Percentiles rank a stretch among this genome's conserved stretches.
Evolutionary conservation across 768 basidiomycete species (phyloP).

Genomic region (Boletus sensibilis): DNA sequence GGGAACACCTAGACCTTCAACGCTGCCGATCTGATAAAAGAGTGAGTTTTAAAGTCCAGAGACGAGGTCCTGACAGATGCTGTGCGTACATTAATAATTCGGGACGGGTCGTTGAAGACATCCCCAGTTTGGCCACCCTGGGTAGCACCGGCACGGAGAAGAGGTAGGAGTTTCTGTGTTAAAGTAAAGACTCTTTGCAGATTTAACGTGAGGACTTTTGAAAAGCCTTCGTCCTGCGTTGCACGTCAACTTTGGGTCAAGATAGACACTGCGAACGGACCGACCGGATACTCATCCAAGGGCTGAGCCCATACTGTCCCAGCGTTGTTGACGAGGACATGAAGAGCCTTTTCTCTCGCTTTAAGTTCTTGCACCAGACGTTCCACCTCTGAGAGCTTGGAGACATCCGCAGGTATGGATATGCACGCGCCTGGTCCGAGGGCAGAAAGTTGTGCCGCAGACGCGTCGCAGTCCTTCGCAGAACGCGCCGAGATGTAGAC

Average conservation of each 20-base stretch:
- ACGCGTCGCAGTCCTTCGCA: constrained; percentile 47
- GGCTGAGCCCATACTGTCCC: constrained; percentile 55
- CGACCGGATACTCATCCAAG: constrained; percentile 47
- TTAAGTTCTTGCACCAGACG: constrained; percentile 50
- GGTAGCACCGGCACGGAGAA: constrained; percentile 48
- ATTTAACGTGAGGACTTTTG: constrained; percentile 61
- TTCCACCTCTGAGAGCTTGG: constrained; percentile 52
- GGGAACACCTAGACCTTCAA: constrained; percentile 56
- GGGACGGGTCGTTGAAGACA: constrained; percentile 46
- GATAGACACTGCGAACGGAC: constrained; percentile 4
- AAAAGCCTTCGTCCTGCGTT: constrained; percentile 52
- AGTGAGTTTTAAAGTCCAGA: not conserved
- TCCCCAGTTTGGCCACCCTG: constrained; percentile 38
- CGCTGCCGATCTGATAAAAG: constrained; percentile 52
- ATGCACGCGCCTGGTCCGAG: constrained; percentile 56
- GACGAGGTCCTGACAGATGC: not conserved
- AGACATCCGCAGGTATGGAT: constrained; percentile 53
- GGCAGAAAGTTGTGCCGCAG: constrained; percentile 50
- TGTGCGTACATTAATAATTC: constrained; percentile 55
- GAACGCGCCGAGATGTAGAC: constrained; percentile 65
- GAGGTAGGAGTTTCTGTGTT: constrained; percentile 58
- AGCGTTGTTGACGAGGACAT: constrained; percentile 65
- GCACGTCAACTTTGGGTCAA: not conserved
- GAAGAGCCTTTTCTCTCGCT: constrained; percentile 50
- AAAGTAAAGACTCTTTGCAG: constrained; percentile 63